These are phyloP conservation scores for Zymoseptoria ardabiliae DNA, from an alignment of 2,329 filamentous ascomycete species.

Conservation along the genomic window DNA sequence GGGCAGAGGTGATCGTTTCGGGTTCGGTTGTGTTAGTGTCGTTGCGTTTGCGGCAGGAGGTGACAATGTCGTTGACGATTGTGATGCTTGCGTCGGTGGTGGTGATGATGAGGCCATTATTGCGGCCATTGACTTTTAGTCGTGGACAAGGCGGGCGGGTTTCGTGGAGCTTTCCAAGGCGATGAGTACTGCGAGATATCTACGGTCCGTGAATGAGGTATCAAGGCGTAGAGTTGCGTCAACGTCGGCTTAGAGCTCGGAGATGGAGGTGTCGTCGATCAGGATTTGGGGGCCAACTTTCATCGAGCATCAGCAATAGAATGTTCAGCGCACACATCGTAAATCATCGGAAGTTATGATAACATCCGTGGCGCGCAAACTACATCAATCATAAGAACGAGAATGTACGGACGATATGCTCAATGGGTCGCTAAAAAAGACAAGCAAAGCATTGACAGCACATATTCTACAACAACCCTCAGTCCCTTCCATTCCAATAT, in stretches of 20 bases:
- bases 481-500: neutral
- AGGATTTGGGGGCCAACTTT: neutral
- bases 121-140: constrained; percentile 9
- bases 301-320: neutral
- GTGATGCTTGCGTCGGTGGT: neutral
- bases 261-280: neutral
- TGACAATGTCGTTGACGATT: neutral
- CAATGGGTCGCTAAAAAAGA: neutral
- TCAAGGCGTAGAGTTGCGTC: neutral
- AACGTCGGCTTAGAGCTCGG: neutral
- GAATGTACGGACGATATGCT: neutral
- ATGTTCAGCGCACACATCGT: too few relatives aligned
- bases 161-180: neutral
- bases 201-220: neutral
- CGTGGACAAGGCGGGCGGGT: neutral
- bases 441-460: neutral
- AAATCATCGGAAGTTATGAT: too few relatives aligned
- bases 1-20: constrained; percentile 66
- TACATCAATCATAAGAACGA: too few relatives aligned
- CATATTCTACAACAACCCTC: neutral
- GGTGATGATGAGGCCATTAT: constrained; percentile 13
- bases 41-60: constrained; percentile 3
- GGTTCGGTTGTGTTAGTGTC: constrained; percentile 9
- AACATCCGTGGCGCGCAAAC: too few relatives aligned
- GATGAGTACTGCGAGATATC: neutral